Conservation (phyloP, 345 rosid genomes). For the Eucalyptus cloeziana region DNA sequence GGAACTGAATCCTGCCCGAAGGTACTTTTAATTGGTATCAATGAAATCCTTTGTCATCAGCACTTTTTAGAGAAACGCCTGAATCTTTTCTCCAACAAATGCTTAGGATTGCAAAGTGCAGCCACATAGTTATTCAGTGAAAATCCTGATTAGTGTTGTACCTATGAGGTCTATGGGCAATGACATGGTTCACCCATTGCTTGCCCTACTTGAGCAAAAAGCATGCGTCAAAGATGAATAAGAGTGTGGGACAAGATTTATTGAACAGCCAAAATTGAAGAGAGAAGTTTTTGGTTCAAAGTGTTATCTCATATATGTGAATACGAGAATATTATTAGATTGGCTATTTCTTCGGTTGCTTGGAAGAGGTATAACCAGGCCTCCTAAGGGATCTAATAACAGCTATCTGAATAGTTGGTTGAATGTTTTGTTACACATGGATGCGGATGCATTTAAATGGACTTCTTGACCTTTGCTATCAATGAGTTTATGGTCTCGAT, state of each 20-base stretch:
- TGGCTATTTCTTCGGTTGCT: neutral
- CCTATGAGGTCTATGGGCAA: neutral
- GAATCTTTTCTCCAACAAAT: neutral
- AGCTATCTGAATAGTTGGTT: neutral
- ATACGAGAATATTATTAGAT: no score
- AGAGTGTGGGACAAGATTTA: neutral
- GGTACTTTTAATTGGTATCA: conserved; percentile 23
- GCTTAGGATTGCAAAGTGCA: neutral
- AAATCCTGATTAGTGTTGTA: neutral
- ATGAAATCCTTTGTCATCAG: neutral
- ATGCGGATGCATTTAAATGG: neutral
- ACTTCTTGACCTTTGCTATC: neutral
- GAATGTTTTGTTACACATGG: neutral
- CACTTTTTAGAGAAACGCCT: neutral
- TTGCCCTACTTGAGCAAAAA: neutral
- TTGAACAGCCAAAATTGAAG: no score
- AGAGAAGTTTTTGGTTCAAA: no score
- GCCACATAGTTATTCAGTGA: neutral
- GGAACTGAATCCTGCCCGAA: conserved; percentile 93
- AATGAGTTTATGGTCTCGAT: neutral
- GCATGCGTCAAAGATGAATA: neutral
- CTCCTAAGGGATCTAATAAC: neutral
- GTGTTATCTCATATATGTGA: no score
- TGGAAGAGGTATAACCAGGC: neutral
- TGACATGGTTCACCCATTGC: neutral